Conservation (phyloP, 352 stramenopile genomes). For the Vaucheria bursata region DNA sequence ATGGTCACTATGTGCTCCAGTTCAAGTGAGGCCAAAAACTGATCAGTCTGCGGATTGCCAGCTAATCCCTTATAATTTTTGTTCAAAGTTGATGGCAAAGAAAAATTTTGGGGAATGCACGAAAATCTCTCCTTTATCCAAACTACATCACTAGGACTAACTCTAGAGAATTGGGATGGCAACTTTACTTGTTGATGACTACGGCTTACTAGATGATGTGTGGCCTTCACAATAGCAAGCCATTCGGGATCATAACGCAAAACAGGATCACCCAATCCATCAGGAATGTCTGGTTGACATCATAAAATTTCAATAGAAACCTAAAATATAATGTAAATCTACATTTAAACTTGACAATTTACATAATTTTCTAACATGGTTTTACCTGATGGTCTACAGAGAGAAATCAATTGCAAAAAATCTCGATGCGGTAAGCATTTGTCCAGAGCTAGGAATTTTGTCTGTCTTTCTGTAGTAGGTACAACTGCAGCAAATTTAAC, state of each 20-base stretch:
- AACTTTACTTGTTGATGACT: not conserved
- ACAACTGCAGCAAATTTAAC: conserved; percentile 95
- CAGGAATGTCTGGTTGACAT: not conserved
- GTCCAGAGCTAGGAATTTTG: conserved; percentile 95
- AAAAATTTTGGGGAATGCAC: not conserved
- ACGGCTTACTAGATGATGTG: conserved; percentile 24
- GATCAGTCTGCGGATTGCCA: conserved; percentile 28
- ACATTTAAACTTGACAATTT: not conserved
- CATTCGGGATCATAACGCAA: conserved; percentile 42
- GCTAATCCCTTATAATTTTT: not conserved
- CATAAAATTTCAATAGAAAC: not conserved
- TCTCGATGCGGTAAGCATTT: conserved; percentile 81
- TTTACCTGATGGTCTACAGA: conserved; percentile 13
- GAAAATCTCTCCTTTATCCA: not conserved
- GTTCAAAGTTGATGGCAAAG: too few relatives aligned
- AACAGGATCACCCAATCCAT: not conserved
- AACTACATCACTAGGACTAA: conserved; percentile 2
- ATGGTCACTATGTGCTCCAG: conserved; percentile 26
- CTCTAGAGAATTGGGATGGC: not conserved
- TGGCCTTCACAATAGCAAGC: conserved; percentile 34
- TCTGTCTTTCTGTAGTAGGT: conserved; percentile 52
- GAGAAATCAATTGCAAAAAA: conserved; percentile 39
- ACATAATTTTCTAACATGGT: not conserved
- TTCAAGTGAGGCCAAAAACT: conserved; percentile 18
- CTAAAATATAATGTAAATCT: not conserved